Conservation (phyloP, 805 yeast genomes). For the Teunomyces aglyptinius region DNA sequence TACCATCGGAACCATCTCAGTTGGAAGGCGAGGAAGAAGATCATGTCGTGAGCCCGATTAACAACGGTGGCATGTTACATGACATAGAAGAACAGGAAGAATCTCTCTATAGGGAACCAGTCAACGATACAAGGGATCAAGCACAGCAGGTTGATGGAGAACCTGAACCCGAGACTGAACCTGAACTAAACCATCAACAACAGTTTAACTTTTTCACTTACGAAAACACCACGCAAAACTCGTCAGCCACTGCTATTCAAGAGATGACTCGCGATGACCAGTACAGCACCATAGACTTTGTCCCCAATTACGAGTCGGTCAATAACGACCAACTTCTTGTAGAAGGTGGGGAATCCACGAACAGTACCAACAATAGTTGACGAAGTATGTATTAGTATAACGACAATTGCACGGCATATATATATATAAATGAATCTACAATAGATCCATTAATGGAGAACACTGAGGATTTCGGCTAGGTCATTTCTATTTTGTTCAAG, state of each 20-base stretch:
- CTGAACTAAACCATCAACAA: neutral
- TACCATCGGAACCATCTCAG: conserved; percentile 55
- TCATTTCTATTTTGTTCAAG: neutral
- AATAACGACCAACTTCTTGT: conserved; percentile 22
- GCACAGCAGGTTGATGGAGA: neutral
- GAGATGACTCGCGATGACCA: conserved; percentile 9
- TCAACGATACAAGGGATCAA: neutral
- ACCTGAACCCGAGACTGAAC: neutral
- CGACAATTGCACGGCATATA: neutral
- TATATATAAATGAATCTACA: too few species aligned
- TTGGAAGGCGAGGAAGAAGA: conserved; percentile 20
- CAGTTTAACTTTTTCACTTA: conserved; percentile 12
- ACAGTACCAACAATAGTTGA: conserved; percentile 4
- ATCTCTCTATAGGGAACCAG: neutral
- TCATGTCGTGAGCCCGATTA: conserved; percentile 11
- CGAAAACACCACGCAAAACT: conserved; percentile 7
- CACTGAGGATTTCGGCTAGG: neutral
- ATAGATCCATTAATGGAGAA: neutral
- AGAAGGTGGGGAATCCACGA: conserved; percentile 4
- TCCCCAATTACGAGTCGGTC: conserved; percentile 32
- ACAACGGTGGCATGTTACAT: neutral
- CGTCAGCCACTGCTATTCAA: conserved; percentile 1
- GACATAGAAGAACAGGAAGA: conserved; percentile 7
- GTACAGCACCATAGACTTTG: conserved; percentile 27
- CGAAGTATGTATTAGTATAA: neutral